Conservation (phyloP, 2,329 filamentous ascomycete genomes). For the Aspergillus felis region DNA sequence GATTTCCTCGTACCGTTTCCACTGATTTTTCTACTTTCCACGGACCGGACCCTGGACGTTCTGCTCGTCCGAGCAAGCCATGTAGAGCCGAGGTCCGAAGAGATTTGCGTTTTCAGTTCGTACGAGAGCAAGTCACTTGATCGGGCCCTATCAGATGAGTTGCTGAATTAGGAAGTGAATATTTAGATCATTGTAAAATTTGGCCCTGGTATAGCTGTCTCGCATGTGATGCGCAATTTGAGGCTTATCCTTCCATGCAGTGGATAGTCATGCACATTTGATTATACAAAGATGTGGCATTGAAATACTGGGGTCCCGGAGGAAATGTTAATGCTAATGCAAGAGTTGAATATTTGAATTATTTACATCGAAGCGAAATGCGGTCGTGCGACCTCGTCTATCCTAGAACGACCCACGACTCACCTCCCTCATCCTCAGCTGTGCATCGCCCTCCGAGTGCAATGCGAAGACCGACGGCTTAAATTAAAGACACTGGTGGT, state of each 20-base stretch:
- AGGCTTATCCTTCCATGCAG: too few relatives aligned
- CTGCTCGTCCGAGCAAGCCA: neutral
- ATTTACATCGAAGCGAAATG: neutral
- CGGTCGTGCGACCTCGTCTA: neutral
- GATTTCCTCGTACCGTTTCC: neutral
- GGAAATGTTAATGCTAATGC: too few relatives aligned
- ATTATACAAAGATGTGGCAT: too few relatives aligned
- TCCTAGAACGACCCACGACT: neutral
- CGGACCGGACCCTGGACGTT: neutral
- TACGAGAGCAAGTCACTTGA: too few relatives aligned
- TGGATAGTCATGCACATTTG: too few relatives aligned
- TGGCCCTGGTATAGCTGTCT: too few relatives aligned
- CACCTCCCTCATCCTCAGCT: neutral
- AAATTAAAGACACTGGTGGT: conserved; percentile 32
- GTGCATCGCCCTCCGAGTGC: neutral
- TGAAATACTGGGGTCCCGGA: too few relatives aligned
- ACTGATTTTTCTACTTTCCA: neutral
- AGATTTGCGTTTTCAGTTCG: too few relatives aligned
- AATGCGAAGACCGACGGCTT: neutral
- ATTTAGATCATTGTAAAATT: too few relatives aligned
- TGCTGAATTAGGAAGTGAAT: too few relatives aligned
- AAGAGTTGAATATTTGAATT: neutral
- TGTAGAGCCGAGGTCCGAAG: neutral
- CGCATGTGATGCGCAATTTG: too few relatives aligned
- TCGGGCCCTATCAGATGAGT: too few relatives aligned